Conservation (phyloP, 345 rosid genomes). For the Cardiospermum halicacabum region DNA sequence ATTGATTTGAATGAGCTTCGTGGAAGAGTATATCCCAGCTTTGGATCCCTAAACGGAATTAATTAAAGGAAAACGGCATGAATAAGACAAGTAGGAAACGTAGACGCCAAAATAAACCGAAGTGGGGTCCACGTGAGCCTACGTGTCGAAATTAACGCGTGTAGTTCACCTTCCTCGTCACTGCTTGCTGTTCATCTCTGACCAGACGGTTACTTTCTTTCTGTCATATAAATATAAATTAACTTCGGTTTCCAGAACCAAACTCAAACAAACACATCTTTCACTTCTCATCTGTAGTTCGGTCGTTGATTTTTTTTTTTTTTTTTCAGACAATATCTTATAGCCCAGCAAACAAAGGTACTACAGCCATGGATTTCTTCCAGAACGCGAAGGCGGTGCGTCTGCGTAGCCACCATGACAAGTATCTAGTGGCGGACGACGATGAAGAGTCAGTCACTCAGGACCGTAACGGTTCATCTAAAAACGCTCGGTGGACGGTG, state of each 20-base stretch:
- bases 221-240: neutral
- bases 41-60: neutral
- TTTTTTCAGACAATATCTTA: neutral
- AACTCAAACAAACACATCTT: neutral
- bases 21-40: neutral
- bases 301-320: neutral
- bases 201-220: neutral
- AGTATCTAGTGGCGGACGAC: slow-evolving; percentile 64
- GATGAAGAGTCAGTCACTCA: slow-evolving; percentile 69
- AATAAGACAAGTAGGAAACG: neutral
- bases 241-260: neutral
- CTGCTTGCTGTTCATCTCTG: neutral
- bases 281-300: no score
- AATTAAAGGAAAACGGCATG: neutral
- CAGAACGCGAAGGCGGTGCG: slow-evolving; percentile 69
- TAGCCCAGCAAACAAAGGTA: slow-evolving; percentile 15
- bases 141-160: neutral
- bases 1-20: no score
- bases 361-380: slow-evolving; percentile 68
- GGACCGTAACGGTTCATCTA: slow-evolving; percentile 55
- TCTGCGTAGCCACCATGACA: slow-evolving; percentile 69
- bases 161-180: neutral
- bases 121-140: neutral
- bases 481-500: slow-evolving; percentile 64
- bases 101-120: neutral